Base-by-base conservation (phyloP, 768 basidiomycete genomes). In the Agaricus blazei region DNA sequence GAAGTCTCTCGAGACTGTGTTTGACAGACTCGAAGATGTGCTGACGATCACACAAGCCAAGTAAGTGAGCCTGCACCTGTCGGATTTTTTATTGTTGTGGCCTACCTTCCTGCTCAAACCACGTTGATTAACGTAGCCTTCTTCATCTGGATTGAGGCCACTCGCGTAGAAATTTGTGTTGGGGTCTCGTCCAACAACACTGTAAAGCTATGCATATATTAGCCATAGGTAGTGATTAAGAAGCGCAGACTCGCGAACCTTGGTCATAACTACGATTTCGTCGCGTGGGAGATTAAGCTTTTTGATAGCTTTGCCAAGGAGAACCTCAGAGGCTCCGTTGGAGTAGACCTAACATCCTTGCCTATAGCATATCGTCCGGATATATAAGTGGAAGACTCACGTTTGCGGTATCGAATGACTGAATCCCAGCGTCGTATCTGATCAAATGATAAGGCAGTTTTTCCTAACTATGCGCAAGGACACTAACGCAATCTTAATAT, bases 181-280 rank as follows among this genome's bases (percentile, higher is more conserved):
- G 15, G 64, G 29, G 2, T 65, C 60, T 43, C 63, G 70, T 8
- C 56, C 65, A 3, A 77, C 72, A 3, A 66, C 60, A 14, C 58
- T 66, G 53, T 61, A 73, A 12, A 78, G 58, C 84, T 83, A 38
- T 66, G 56, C 58, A 65, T 59, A 11, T n/a, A 15, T 3, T 34
- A 19, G 47, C 48, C 23, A 36, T 15, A 24, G 47, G 19, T 19
- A 11, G 15, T 12, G 28, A 28, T 26, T 23, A 23, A 15, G 3
- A 23, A n/a, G 28, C 6, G 14, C 44, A 7, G 23, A 31, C 19
- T 19, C 19, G 19, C 19, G 59, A 53, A 81, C 82, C 71, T 92
- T 91, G 53, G 90, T 89, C 74, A 91, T 77, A 15, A 92, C 79
- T 15, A 92, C 88, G 44, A 90, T 82, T 59, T 85, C 81, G 12